Base-by-base conservation (phyloP, 768 basidiomycete species). In the Kondoa subrosea region DNA sequence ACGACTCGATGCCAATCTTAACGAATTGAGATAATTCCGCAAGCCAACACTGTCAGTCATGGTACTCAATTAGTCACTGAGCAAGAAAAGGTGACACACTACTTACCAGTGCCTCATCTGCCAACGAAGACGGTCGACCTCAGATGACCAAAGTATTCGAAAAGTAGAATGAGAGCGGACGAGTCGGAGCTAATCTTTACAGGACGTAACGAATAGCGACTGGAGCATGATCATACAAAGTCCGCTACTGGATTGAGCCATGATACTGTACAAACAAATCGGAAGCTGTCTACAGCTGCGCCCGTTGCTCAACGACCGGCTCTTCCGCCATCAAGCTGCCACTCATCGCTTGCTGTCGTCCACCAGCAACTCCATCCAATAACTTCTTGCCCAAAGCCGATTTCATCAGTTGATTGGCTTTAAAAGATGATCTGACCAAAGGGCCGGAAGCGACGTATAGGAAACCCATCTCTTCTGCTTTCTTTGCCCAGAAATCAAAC, bases 371-470 rank as follows among this genome's bases (percentile, higher is more conserved):
- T 25, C 69, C 69, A 32, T 70, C 64, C 1, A 70, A 27, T 16
- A 70, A 64, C 30, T 64, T 25, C 63, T 70, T 61, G 27, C 69
- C 69, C 26, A 61, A 59, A 17, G 66, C 30, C 29, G 57, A 60
- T 68, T 72, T 72, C 56, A 75, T 60, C n/a, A 75, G 50, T 58
- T 68, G 65, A 73, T 82, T 72, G 72, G 89, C 92, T 87, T 97
- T 97, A 77, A 97, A 99, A 75, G 89, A 91, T 74, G 90, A 93
- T 67, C 95, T 82, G 58, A 99, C 93, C 25, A 99, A 80, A 15
- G 95, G 95, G 0, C 95, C 95, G 77, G 88, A 90, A 8, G 95
- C 95, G 34, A 96, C 93, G 73, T 99, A 99, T 58, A 96, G 75
- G 82, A 99, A 99, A 56, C 93, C 91, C 82, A 95, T 86, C 70